Evolutionary conservation across 1,139 yeast species (phyloP), one percentile per base, ranked within the genome.

Genomic region (Yamadazyma sp.): DNA sequence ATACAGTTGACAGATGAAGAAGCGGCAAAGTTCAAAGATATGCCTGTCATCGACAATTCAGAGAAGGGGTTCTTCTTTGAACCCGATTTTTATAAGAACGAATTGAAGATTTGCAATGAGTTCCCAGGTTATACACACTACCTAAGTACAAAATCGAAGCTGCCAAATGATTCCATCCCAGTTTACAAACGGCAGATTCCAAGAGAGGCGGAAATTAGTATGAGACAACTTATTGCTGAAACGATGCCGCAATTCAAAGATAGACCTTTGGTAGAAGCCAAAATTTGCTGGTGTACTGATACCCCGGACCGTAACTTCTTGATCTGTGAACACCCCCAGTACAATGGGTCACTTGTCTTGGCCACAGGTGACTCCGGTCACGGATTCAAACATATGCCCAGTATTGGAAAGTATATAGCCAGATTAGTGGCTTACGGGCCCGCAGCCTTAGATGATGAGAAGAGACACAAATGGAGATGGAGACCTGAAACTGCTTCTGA

Each of bases 31-130:
- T 35, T 35, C 25, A 60, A 55, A 44, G 49, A 51, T 23, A 56
- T 62, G 26, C 77, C 77, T 1, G 67, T 73, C 7, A 59, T 69
- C 23, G 56, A 67, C 43, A 61, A 68, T 36, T 38, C 49, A 12
- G 62, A 59, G 20, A 46, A 45, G 26, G 63, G 62, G 3, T 59
- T 58, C 46, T 35, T 35, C 30, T 49, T 59, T 31, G 62, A 58
- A 34, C 62, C 64, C 14, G 62, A 57, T 42, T 24, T 18, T 10
- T 12, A 12, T 3, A 35, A 35, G 10, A 17, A 35, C 12, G 38
- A 35, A 15, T 23, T 35, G 28, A 49, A 52, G 37, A 40, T 51
- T 24, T 43, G 48, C 36, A 45, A 44, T 34, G 46, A 43, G 27
- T 40, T 43, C 32, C 47, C 50, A 11, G 50, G 53, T 15, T 42